Conservation (phyloP, 2,329 filamentous ascomycete genomes). For the Ramularia endophylla region DNA sequence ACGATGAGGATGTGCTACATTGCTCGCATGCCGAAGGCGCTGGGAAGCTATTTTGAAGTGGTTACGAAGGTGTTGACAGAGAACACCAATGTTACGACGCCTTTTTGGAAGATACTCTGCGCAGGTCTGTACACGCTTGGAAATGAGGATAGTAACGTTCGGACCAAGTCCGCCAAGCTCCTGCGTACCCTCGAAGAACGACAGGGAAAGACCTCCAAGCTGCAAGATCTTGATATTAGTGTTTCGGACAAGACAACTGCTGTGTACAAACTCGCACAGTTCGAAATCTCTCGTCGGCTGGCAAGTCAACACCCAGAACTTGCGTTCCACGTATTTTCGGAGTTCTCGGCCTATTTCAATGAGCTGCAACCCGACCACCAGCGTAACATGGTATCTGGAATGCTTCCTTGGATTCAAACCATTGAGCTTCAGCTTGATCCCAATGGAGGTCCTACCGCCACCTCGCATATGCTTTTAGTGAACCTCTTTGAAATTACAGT, state of each 20-base stretch:
- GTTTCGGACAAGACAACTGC: constrained; percentile 98
- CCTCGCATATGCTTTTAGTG: constrained; percentile 89
- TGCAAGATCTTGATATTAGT: constrained; percentile 97
- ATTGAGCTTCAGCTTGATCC: constrained; percentile 90
- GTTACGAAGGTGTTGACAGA: constrained; percentile 82
- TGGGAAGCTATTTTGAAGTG: constrained; percentile 94
- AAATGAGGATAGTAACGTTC: constrained; percentile 81
- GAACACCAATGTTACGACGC: constrained; percentile 69
- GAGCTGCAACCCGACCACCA: constrained; percentile 76
- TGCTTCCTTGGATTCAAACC: constrained; percentile 92
- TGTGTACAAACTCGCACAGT: constrained; percentile 95
- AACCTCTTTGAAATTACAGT: constrained; percentile 97
- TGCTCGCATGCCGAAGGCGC: constrained; percentile 64
- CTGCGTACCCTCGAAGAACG: constrained; percentile 71
- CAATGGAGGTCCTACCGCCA: constrained; percentile 81
- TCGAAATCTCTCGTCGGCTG: constrained; percentile 87
- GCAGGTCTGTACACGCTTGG: constrained; percentile 88
- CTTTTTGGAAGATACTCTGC: constrained; percentile 86
- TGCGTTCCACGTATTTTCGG: constrained; percentile 91
- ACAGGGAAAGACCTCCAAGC: constrained; percentile 77
- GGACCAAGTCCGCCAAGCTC: constrained; percentile 79
- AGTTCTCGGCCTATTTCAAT: constrained; percentile 91
- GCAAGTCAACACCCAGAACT: constrained; percentile 83
- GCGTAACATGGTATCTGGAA: constrained; percentile 87
- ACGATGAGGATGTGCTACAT: constrained; percentile 89